Evolutionary conservation across 192 early-diverging fungal species (phyloP), one percentile per base, ranked within the genome.

Genomic region (Linnemannia schmuckeri): DNA sequence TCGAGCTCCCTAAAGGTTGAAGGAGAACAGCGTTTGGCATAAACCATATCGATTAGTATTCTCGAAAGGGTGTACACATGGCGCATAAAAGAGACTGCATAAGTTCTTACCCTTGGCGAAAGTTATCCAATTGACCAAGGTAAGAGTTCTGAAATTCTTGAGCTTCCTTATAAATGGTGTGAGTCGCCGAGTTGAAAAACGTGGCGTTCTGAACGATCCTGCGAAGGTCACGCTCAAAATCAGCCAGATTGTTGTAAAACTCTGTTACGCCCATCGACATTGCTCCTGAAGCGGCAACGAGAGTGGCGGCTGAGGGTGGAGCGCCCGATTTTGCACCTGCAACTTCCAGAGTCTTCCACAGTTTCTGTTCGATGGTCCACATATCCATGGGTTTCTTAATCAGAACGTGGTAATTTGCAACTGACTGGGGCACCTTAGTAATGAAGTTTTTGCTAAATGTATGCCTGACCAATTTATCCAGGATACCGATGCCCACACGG

Each of bases 311-410:
- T 0, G 75, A 55, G 17, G 47, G 8, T 18, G 61, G 61, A 33
- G 71, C 41, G 15, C 55, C 66, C 38, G 75, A 78, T 15, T 44
- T 46, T 17, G 61, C 44, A 7, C 57, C 71, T 17, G 71, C 68
- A 40, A 78, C 49, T 8, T 75, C 76, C 9, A 81, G 30, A 15
- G 79, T 78, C 49, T 85, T 86, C 90, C 91, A 93, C 5, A 93
- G 80, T 75, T 89, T 93, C 13, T 83, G 77, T 49, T 93, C 92
- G 30, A 91, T 88, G 0, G 91, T 91, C 10, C 75, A 86, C 49
- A 93, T 44, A 72, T 93, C 92, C 90, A 92, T 93, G 15, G 91
- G 88, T 20, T 89, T 76, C 42, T 85, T 87, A 68, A 93, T 90
- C 37, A 89, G 74, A 8, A 80, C 78, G 18, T 92, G 89, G 74